These are phyloP conservation scores for Phytophthora megakarya DNA, from an alignment of 352 stramenopile species.

Conservation along the genomic window DNA sequence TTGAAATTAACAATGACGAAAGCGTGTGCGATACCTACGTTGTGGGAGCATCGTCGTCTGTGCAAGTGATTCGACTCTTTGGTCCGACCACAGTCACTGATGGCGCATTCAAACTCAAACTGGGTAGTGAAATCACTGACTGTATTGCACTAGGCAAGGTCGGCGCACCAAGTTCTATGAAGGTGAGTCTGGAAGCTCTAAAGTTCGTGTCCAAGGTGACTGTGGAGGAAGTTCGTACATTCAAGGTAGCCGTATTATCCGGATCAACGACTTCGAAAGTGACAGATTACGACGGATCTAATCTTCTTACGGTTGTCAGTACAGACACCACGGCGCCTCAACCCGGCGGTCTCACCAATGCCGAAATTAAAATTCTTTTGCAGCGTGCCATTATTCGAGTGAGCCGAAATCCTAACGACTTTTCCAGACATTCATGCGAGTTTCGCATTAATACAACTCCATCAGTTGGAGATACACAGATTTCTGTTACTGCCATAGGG, in stretches of 20 bases:
- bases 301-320: conserved; percentile 48
- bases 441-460: conserved; percentile 40
- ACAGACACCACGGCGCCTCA: conserved; percentile 9
- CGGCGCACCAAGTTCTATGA: conserved; percentile 37
- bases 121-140: conserved; percentile 52
- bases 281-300: conserved; percentile 36
- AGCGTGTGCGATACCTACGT: conserved; percentile 66
- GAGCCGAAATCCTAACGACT: conserved; percentile 76
- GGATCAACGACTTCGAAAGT: conserved; percentile 51
- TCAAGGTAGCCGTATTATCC: conserved; percentile 64
- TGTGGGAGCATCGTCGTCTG: conserved; percentile 55
- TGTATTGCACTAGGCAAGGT: conserved; percentile 57
- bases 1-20: conserved; percentile 65
- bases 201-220: conserved; percentile 49
- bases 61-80: conserved; percentile 78
- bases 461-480: conserved; percentile 12
- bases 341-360: conserved; percentile 39
- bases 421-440: conserved; percentile 65
- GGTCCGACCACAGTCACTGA: conserved; percentile 62
- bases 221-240: conserved; percentile 55
- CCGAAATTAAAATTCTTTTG: conserved; percentile 37
- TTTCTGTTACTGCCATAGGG: conserved; percentile 40
- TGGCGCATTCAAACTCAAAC: conserved; percentile 57
- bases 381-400: conserved; percentile 60
- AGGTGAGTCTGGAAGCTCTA: conserved; percentile 45